Conservation (phyloP, 2,329 filamentous ascomycete species). For the Aureobasidium sp. region DNA sequence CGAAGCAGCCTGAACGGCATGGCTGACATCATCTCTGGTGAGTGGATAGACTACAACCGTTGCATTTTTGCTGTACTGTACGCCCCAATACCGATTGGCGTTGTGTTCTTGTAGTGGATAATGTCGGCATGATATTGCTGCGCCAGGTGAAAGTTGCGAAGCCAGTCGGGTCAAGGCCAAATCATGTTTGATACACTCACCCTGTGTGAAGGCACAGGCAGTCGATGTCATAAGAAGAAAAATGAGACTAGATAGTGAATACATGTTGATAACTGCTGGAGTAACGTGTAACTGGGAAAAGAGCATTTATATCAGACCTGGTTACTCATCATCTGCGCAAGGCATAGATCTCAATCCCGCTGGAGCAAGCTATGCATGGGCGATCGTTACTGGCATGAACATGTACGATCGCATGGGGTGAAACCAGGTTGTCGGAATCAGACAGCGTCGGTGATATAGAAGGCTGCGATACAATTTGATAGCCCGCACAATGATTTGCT, state of each 20-base stretch:
- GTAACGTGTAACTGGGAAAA: background rate
- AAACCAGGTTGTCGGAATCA: background rate
- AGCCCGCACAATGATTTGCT: no score
- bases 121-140: constrained; percentile 11
- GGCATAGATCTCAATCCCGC: background rate
- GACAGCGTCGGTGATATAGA: background rate
- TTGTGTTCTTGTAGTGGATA: constrained; percentile 12
- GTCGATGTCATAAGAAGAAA: background rate
- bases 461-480: no score
- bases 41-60: constrained; percentile 12
- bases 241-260: background rate
- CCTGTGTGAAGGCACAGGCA: constrained; percentile 6
- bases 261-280: background rate
- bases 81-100: constrained; percentile 11
- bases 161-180: constrained; percentile 9
- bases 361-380: background rate
- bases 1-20: constrained; percentile 8
- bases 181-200: constrained; percentile 12
- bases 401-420: background rate
- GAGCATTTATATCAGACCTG: background rate
- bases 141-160: background rate
- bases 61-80: constrained; percentile 12
- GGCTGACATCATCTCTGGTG: constrained; percentile 11
- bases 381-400: background rate
- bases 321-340: background rate